Conservation (phyloP, 2,329 filamentous ascomycete genomes). For the Biscogniauxia marginata region DNA sequence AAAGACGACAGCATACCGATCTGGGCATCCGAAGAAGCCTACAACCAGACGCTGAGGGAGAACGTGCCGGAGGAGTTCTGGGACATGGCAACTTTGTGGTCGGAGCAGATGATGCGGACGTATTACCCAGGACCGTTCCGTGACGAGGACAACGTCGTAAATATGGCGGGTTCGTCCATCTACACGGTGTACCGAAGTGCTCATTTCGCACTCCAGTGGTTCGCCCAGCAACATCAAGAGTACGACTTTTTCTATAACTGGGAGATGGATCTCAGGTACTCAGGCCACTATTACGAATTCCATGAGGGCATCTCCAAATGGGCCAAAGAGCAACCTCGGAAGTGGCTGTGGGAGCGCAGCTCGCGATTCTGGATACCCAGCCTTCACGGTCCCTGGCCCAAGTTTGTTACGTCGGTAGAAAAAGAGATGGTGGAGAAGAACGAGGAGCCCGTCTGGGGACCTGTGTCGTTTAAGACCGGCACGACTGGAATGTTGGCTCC, state of each 20-base stretch:
- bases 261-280: constrained; percentile 47
- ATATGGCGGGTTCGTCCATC: constrained; percentile 41
- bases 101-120: constrained; percentile 63
- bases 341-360: constrained; percentile 62
- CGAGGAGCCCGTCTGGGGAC: constrained; percentile 59
- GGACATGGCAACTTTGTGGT: constrained; percentile 67
- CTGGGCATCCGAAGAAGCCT: constrained; percentile 28
- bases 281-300: constrained; percentile 53
- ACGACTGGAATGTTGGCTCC: constrained; percentile 52
- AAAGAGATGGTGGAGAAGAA: constrained; percentile 43
- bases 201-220: constrained; percentile 46
- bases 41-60: constrained; percentile 54
- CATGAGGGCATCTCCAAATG: constrained; percentile 53
- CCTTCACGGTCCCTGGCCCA: constrained; percentile 54
- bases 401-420: constrained; percentile 55
- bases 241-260: constrained; percentile 50
- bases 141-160: constrained; percentile 48
- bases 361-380: constrained; percentile 60
- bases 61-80: constrained; percentile 63
- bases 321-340: constrained; percentile 56
- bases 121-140: constrained; percentile 61
- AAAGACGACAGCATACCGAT: constrained; percentile 43
- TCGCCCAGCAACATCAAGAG: constrained; percentile 43
- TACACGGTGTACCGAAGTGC: constrained; percentile 52
- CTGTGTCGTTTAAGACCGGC: constrained; percentile 35